Evolutionary conservation across 2,329 filamentous ascomycete genomes (phyloP), one percentile per base, ranked within the genome.

Genomic region (Cordyceps cicadae): DNA sequence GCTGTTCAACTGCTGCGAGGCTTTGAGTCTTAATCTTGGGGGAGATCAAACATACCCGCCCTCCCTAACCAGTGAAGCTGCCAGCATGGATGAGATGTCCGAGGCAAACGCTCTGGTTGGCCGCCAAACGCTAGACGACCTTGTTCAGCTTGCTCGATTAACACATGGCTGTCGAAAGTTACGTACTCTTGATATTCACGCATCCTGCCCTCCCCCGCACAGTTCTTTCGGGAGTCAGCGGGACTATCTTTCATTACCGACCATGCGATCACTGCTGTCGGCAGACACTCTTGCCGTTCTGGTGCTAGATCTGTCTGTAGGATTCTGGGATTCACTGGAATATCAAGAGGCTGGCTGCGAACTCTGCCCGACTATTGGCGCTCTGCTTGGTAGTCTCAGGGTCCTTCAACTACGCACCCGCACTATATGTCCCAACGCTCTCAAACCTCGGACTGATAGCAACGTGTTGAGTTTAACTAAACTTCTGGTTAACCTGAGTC

Each of bases 361-460:
- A 57, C 50, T 52, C 7, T 52, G 32, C 14, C 50, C 50, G 3
- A 39, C 29, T 32, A 52, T 52, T 52, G 32, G 63, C 26, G n/a
- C 55, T 49, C 60, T 64, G 49, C 64, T 64, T 54, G 15, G n/a
- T 45, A 59, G 43, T 41, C 63, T 67, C 52, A 54, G 9, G 54
- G 61, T 39, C 46, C 63, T 67, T 57, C 63, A 64, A 50, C 24
- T 66, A 39, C 61, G 64, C 21, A 62, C 63, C 61, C 62, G 56
- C 55, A 64, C 6, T 53, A 64, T 67, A 41, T 67, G 65, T 32
- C 65, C 61, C 3, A 61, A 64, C 32, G 63, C 52, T 24, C 51
- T 67, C 19, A 64, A 63, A n/a, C 65, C 64, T 6, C 58, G 6
- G 46, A 48, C 63, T 45, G 7, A 51, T 12, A 53, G 32, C 26